A percentile compares a stretch with the other conserved stretches of the same genome.
Conservation (phyloP, 176 grass and related monocot species). For the Triticum urartu region DNA sequence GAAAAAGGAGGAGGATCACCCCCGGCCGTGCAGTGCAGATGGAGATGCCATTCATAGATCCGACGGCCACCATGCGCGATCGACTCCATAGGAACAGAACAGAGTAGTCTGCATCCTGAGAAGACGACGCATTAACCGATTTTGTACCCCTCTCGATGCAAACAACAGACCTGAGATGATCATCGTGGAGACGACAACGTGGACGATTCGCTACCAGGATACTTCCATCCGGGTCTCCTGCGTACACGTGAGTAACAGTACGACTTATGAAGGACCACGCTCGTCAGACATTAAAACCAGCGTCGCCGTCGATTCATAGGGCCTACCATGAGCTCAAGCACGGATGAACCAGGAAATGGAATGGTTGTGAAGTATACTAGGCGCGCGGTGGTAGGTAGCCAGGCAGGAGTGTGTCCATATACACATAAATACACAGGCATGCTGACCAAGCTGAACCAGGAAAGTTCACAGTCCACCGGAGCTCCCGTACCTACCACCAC, state of each 20-base stretch:
- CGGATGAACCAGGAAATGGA: no score
- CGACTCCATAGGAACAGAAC: not conserved
- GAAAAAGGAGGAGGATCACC: no score
- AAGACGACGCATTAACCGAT: not conserved
- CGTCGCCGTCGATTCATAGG: not conserved
- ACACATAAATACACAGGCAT: no score
- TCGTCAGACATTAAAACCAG: no score
- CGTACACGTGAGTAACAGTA: not conserved
- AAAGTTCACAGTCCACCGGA: no score
- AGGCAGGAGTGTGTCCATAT: no score
- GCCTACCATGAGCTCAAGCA: no score
- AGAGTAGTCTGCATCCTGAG: not conserved
- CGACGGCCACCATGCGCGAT: not conserved
- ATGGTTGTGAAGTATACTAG: no score
- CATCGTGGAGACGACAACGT: not conserved
- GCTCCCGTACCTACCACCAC: no score
- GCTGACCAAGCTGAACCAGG: no score
- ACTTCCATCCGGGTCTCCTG: not conserved
- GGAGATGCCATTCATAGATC: not conserved
- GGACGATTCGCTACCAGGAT: not conserved
- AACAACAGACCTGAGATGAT: not conserved
- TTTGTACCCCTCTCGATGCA: not conserved
- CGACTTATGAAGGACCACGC: not conserved
- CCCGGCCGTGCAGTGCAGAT: no score
- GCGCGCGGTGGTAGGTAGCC: no score